These are phyloP conservation scores for Biancaea sappan DNA, from an alignment of 306 rosid species.

Conservation along the genomic window DNA sequence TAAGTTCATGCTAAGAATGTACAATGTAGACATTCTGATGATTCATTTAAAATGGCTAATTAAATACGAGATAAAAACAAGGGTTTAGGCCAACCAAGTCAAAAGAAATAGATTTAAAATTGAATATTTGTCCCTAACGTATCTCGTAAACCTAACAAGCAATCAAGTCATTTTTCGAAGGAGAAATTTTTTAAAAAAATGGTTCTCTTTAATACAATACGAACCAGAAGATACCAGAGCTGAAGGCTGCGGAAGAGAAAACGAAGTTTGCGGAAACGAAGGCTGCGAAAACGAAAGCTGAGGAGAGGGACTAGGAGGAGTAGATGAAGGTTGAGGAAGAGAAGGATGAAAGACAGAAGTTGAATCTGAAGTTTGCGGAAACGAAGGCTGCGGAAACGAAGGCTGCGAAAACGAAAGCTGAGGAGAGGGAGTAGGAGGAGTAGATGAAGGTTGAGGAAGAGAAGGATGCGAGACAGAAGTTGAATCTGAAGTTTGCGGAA, in stretches of 20 bases:
- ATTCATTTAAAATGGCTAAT: not conserved
- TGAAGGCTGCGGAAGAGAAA: constrained; percentile 33
- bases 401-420: constrained; percentile 4
- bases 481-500: not conserved
- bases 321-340: not conserved
- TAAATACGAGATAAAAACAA: not conserved
- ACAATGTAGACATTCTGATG: not conserved
- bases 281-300: constrained; percentile 4
- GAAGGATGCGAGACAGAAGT: too few species aligned
- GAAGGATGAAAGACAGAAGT: too few species aligned
- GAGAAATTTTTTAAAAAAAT: not conserved
- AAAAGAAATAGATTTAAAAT: not conserved
- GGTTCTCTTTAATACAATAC: not conserved
- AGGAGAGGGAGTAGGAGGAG: not conserved
- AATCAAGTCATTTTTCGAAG: not conserved
- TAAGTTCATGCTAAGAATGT: not conserved
- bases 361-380: not conserved
- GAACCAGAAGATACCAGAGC: constrained; percentile 26
- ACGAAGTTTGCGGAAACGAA: not conserved
- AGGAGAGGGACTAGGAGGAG: not conserved
- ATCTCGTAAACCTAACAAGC: not conserved
- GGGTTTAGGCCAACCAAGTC: not conserved
- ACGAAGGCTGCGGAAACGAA: not conserved
- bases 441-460: not conserved
- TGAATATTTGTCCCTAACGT: not conserved